Conservation (phyloP, 225 moss, liverwort and hornwort species). For the Sphagnum contortum region DNA sequence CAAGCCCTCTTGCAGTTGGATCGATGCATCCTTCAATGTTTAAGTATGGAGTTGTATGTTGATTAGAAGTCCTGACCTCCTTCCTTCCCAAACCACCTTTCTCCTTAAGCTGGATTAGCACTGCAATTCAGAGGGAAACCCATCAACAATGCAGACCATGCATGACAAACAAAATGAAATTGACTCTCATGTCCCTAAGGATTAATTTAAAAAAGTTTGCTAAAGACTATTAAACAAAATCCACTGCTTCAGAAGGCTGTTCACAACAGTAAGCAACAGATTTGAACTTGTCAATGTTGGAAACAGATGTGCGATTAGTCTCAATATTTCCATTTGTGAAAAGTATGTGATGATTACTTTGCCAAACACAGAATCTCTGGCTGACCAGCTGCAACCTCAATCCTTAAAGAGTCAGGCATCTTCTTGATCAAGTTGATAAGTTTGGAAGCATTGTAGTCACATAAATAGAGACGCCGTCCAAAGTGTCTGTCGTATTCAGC, state of each 20-base stretch:
- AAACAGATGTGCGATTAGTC: conserved; percentile 39
- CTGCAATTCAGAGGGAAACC: not conserved
- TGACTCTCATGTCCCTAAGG: no score
- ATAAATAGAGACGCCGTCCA: conserved; percentile 50
- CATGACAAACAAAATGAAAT: no score
- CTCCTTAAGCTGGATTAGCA: conserved; percentile 48
- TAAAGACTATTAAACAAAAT: no score
- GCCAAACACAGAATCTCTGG: conserved; percentile 51
- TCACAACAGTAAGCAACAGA: not conserved
- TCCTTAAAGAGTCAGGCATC: conserved; percentile 60
- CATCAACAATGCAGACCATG: no score
- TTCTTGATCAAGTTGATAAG: conserved; percentile 66
- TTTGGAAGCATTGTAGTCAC: conserved; percentile 61
- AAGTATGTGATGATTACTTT: conserved; percentile 37
- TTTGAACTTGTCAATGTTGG: conserved; percentile 50
- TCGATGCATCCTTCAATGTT: no score
- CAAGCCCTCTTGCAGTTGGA: no score
- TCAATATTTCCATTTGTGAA: conserved; percentile 65
- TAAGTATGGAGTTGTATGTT: no score
- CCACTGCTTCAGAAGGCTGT: no score
- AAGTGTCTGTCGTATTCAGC: conserved; percentile 67
- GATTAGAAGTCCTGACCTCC: conserved; percentile 20
- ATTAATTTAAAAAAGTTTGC: no score
- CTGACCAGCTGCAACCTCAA: conserved; percentile 56
- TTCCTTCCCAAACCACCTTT: conserved; percentile 18